These are phyloP conservation scores for Hippophae rhamnoides DNA, from an alignment of 306 rosid genomes.

Conservation along the genomic window DNA sequence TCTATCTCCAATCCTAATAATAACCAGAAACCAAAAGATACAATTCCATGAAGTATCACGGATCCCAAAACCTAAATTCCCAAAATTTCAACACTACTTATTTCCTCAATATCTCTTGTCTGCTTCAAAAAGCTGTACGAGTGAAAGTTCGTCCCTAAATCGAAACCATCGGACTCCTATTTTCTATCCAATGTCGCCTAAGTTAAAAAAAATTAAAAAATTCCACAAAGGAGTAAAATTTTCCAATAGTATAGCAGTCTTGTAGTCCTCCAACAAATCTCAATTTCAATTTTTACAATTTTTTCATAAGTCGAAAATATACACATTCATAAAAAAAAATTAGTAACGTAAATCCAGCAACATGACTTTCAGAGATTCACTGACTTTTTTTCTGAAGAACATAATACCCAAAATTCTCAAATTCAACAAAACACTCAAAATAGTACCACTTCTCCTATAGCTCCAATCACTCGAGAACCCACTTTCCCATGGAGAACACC, in stretches of 20 bases:
- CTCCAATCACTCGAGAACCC: constrained; percentile 11
- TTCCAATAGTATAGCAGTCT: background rate
- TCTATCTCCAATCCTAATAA: constrained; percentile 1
- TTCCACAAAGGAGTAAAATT: constrained; percentile 13
- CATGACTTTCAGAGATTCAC: background rate
- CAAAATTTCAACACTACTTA: constrained; percentile 26
- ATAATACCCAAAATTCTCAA: constrained; percentile 7
- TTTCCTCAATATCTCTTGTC: background rate
- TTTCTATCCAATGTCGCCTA: constrained; percentile 9
- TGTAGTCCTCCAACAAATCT: constrained; percentile 9
- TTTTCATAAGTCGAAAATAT: background rate
- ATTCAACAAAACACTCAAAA: background rate
- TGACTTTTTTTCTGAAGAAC: constrained; percentile 12
- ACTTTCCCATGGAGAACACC: constrained; percentile 18
- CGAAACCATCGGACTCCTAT: constrained; percentile 6
- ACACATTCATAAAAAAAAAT: constrained; percentile 3
- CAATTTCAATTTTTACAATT: constrained; percentile 5
- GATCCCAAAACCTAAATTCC: constrained; percentile 23
- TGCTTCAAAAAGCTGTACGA: background rate
- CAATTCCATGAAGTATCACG: constrained; percentile 12
- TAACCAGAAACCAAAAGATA: constrained; percentile 7
- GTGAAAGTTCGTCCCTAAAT: background rate
- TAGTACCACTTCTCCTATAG: background rate
- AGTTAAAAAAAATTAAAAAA: background rate
- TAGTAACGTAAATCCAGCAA: background rate